Evolutionary conservation across 371 early-diverging fungal species (phyloP).

Genomic region (Mucor sp.): DNA sequence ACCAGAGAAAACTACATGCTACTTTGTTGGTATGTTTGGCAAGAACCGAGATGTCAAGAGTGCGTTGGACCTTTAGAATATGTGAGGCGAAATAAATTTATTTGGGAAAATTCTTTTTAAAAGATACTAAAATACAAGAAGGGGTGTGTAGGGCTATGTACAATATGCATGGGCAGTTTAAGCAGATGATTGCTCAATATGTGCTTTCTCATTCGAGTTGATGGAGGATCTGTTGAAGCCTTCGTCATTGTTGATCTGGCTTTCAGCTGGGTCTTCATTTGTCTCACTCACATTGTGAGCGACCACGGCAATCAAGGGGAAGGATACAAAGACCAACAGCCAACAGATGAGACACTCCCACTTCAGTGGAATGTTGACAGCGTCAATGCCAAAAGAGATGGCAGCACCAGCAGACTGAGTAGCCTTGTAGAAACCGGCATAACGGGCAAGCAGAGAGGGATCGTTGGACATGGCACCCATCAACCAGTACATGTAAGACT

Average conservation of each 20-base stretch:
- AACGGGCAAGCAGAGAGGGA: constrained; percentile 64
- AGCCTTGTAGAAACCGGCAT: constrained; percentile 76
- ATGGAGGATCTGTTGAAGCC: background rate
- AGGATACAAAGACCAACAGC: constrained; percentile 35
- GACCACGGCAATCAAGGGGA: constrained; percentile 37
- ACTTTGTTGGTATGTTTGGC: no score
- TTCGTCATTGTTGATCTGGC: background rate
- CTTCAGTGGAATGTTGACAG: constrained; percentile 28
- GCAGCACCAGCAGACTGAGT: constrained; percentile 57
- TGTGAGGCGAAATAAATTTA: no score
- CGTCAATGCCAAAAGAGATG: constrained; percentile 42
- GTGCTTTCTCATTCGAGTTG: background rate
- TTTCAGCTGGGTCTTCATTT: constrained; percentile 8
- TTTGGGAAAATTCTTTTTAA: no score
- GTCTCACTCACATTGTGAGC: constrained; percentile 33
- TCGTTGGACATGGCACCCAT: constrained; percentile 82
- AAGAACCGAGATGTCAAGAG: no score
- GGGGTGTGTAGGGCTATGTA: background rate
- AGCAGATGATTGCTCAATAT: background rate
- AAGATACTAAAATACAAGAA: background rate
- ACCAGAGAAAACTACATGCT: no score
- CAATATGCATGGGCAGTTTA: background rate
- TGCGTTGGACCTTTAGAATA: no score
- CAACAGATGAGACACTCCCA: constrained; percentile 47
- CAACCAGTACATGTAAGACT: constrained; percentile 75